Percentiles rank a stretch among this genome's conserved stretches.
Evolutionary conservation across 2,329 filamentous ascomycete genomes (phyloP).

Genomic region (Stemphylium beticola): DNA sequence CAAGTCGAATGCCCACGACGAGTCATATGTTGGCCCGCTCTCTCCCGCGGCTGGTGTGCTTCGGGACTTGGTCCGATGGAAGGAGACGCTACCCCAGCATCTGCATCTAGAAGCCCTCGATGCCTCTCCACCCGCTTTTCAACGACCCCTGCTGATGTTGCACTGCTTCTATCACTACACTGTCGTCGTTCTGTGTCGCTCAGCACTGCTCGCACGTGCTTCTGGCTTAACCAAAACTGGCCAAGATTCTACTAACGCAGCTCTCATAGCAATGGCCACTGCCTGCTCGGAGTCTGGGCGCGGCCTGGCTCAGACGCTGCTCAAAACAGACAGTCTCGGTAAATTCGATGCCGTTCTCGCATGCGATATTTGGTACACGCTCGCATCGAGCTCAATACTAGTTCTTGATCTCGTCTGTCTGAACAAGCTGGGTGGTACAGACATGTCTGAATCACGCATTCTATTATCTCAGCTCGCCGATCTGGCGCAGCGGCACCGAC

Average conservation of each 20-base stretch:
- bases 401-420: conserved; percentile 48
- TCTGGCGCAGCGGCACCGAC: conserved; percentile 38
- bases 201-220: conserved; percentile 48
- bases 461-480: conserved; percentile 46
- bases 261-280: conserved; percentile 45
- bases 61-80: conserved; percentile 51
- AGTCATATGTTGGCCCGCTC: conserved; percentile 47
- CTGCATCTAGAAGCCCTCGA: conserved; percentile 43
- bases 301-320: conserved; percentile 40
- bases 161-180: conserved; percentile 53
- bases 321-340: conserved; percentile 45
- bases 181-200: conserved; percentile 47
- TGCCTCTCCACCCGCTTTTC: conserved; percentile 42
- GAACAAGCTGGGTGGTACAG: conserved; percentile 22
- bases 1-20: conserved; percentile 38
- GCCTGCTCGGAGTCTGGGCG: conserved; percentile 49
- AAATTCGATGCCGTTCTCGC: conserved; percentile 51
- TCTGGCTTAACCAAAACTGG: conserved; percentile 39
- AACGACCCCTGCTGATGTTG: conserved; percentile 49
- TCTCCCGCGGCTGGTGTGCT: conserved; percentile 49
- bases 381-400: conserved; percentile 47
- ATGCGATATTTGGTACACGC: conserved; percentile 52
- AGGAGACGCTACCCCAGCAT: conserved; percentile 47
- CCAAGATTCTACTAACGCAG: conserved; percentile 32
- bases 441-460: conserved; percentile 38